Evolutionary conservation across 176 grass and related monocot genomes (phyloP).

Genomic region (Luzula sylvatica): DNA sequence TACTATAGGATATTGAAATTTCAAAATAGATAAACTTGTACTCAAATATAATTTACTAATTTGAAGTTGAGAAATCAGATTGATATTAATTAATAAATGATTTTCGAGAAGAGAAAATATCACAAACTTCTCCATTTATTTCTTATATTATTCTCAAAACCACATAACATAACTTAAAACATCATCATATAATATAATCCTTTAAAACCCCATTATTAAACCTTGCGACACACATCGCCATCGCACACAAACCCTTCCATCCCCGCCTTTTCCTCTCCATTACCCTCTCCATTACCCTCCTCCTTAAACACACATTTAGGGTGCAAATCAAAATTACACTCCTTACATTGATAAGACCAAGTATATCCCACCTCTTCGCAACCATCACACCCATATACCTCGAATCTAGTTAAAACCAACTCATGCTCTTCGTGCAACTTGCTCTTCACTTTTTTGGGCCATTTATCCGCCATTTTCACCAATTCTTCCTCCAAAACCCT

Average conservation of each 20-base stretch:
- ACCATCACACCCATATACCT: constrained; percentile 7
- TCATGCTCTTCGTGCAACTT: constrained; percentile 58
- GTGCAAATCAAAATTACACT: constrained; percentile 27
- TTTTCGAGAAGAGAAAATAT: too few relatives aligned
- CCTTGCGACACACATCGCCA: constrained; percentile 45
- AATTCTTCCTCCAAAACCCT: constrained; percentile 36
- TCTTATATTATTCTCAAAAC: too few relatives aligned
- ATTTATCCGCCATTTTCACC: constrained; percentile 43
- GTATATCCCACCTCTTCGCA: constrained; percentile 4
- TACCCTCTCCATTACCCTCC: neutral
- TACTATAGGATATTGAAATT: too few relatives aligned
- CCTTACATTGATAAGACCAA: constrained; percentile 17
- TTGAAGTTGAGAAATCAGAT: too few relatives aligned
- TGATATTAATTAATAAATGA: too few relatives aligned
- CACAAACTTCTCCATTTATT: too few relatives aligned
- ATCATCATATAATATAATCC: too few relatives aligned
- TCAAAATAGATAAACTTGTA: too few relatives aligned
- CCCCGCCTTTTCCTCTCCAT: constrained; percentile 17
- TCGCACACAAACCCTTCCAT: constrained; percentile 37
- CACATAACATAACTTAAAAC: too few relatives aligned
- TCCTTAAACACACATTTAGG: constrained; percentile 12
- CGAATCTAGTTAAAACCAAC: constrained; percentile 32
- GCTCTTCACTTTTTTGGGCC: constrained; percentile 69
- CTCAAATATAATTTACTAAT: too few relatives aligned
- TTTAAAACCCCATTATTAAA: too few relatives aligned